These are phyloP conservation scores for Raddia guianensis DNA, from an alignment of 176 grass and related monocot species.

Conservation along the genomic window DNA sequence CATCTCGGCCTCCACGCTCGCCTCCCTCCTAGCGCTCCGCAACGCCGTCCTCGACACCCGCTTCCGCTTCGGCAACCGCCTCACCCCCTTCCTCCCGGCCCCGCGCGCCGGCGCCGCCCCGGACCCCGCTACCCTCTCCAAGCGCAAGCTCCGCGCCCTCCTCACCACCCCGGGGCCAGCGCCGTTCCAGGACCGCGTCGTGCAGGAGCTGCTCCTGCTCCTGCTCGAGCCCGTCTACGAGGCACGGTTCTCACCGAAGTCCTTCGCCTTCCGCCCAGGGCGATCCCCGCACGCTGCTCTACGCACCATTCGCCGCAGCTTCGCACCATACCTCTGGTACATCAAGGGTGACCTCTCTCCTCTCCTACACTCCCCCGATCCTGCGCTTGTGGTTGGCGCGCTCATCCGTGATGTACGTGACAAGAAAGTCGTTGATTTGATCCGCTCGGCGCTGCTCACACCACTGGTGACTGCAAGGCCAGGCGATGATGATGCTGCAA, in stretches of 20 bases:
- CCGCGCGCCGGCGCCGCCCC: conserved; percentile 56
- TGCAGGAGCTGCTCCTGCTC: conserved; percentile 90
- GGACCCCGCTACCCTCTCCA: conserved; percentile 79
- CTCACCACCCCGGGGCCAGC: conserved; percentile 67
- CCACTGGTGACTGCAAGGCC: conserved; percentile 57
- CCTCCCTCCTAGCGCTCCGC: conserved; percentile 79
- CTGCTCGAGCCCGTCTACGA: conserved; percentile 92
- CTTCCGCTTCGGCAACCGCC: conserved; percentile 89
- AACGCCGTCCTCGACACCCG: conserved; percentile 82
- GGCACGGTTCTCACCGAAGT: conserved; percentile 69
- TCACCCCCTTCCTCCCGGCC: conserved; percentile 68
- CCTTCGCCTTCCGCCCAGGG: conserved; percentile 89
- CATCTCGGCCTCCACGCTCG: conserved; percentile 56
- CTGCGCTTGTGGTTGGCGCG: conserved; percentile 69
- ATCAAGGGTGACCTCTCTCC: conserved; percentile 88
- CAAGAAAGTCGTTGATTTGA: conserved; percentile 82
- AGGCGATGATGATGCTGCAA: conserved; percentile 47
- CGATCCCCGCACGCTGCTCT: conserved; percentile 74
- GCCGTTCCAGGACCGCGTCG: conserved; percentile 86
- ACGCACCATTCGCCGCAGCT: conserved; percentile 81
- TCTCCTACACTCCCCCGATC: conserved; percentile 68
- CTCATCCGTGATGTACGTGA: conserved; percentile 87
- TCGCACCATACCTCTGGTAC: conserved; percentile 93
- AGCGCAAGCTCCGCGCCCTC: conserved; percentile 89
- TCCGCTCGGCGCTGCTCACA: conserved; percentile 70